These are phyloP conservation scores for Boletus reticulatus DNA, from an alignment of 768 basidiomycete genomes.

Conservation along the genomic window DNA sequence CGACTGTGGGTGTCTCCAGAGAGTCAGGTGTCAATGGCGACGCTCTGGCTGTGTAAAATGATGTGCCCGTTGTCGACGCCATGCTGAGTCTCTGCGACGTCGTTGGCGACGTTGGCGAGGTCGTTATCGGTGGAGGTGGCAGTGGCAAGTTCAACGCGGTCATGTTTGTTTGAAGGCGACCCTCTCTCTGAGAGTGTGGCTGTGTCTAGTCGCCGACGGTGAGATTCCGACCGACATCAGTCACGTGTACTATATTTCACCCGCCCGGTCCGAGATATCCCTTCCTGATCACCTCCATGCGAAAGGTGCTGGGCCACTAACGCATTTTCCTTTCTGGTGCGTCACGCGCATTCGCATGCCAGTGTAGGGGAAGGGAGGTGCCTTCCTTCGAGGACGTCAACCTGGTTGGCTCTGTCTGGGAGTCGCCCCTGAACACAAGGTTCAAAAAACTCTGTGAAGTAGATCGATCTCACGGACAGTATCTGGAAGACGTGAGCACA, in stretches of 20 bases:
- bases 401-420: background rate
- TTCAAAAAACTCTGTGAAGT: background rate
- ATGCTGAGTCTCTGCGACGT: constrained; percentile 22
- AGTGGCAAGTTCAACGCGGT: background rate
- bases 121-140: background rate
- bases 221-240: too few relatives aligned
- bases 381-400: background rate
- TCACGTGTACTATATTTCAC: background rate
- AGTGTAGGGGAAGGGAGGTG: background rate
- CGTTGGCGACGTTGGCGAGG: constrained; percentile 1
- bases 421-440: background rate
- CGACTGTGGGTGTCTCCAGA: background rate
- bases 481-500: too few relatives aligned
- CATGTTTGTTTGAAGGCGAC: background rate
- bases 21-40: constrained; percentile 6
- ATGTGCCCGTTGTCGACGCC: constrained; percentile 25
- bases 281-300: background rate
- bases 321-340: background rate
- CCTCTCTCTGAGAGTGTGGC: background rate
- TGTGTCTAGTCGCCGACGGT: background rate
- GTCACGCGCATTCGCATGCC: background rate
- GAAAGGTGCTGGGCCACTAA: background rate
- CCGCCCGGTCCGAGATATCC: background rate
- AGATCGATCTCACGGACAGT: background rate
- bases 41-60: constrained; percentile 27